Conservation (phyloP, 352 stramenopile species). For the Aphanomyces astaci region DNA sequence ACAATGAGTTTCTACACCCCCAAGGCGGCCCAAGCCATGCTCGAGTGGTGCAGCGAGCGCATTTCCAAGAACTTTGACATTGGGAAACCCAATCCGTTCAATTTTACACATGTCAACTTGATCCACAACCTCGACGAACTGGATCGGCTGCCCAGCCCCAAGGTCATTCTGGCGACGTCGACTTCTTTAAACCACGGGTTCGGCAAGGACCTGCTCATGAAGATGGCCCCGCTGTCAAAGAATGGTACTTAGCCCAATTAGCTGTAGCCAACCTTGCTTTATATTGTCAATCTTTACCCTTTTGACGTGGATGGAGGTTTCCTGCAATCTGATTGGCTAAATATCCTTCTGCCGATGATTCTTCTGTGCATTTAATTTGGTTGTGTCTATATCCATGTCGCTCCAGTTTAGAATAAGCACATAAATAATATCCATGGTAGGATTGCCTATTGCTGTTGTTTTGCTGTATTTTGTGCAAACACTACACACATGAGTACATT, state of each 20-base stretch:
- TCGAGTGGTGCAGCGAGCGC: constrained; percentile 85
- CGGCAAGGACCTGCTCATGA: constrained; percentile 77
- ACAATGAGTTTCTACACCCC: constrained; percentile 87
- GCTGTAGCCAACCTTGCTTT: too few species aligned
- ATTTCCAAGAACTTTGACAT: constrained; percentile 88
- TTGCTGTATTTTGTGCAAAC: too few species aligned
- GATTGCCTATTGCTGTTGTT: too few species aligned
- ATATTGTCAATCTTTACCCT: too few species aligned
- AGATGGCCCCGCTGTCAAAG: constrained; percentile 58
- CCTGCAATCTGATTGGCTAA: too few species aligned
- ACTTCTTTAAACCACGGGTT: constrained; percentile 73
- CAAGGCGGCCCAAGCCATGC: constrained; percentile 81
- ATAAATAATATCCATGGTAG: too few species aligned
- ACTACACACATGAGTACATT: too few species aligned
- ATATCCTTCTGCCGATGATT: too few species aligned
- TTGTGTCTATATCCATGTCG: too few species aligned
- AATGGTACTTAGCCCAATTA: constrained; percentile 53
- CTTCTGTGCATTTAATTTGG: too few species aligned
- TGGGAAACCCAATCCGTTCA: constrained; percentile 79
- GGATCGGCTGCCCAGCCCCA: constrained; percentile 75
- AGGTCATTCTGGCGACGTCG: constrained; percentile 79
- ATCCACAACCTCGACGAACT: constrained; percentile 81
- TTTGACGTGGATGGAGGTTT: too few species aligned
- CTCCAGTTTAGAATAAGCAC: too few species aligned
- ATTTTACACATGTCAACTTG: constrained; percentile 84